Percentiles rank a stretch among this genome's conserved stretches.
phyloP scores from a whole-genome alignment of 1,284 basidiomycete species.

The Agroathelia rolfsii region DNA sequence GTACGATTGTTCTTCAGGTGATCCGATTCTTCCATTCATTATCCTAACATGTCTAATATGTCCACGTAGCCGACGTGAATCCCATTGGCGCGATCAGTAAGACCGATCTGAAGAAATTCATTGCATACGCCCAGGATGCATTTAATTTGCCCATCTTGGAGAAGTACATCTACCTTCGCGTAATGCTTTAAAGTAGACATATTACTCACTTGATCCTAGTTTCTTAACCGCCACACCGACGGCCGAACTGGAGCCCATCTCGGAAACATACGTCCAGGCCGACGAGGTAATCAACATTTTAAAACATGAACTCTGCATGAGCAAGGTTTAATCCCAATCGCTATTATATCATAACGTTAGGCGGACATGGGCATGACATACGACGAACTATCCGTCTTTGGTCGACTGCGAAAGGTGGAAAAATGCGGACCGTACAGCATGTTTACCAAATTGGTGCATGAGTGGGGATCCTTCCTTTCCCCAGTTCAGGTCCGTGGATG shows the following conservation, averaged over 20 bases:
- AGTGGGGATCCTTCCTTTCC: constrained; percentile 81
- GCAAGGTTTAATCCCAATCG: constrained; percentile 3
- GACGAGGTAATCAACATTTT: constrained; percentile 63
- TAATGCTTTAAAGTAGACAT: background rate
- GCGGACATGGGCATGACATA: constrained; percentile 99
- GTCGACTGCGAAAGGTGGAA: constrained; percentile 88
- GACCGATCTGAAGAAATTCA: constrained; percentile 94
- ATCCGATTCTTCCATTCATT: constrained; percentile 7
- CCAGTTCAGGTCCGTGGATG: constrained; percentile 56
- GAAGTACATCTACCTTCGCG: constrained; percentile 32
- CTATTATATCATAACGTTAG: constrained; percentile 24
- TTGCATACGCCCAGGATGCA: constrained; percentile 69
- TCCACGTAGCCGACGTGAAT: constrained; percentile 80
- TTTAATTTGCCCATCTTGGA: constrained; percentile 83
- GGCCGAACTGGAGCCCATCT: constrained; percentile 94
- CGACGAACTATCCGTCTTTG: constrained; percentile 91
- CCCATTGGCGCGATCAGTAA: constrained; percentile 98
- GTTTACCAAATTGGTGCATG: constrained; percentile 88
- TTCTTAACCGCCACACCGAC: constrained; percentile 91
- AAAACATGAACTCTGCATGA: background rate
- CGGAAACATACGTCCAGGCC: constrained; percentile 86
- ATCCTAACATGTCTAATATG: constrained; percentile 2
- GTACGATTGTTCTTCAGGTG: constrained; percentile 88
- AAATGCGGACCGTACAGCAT: constrained; percentile 97
- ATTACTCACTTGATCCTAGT: constrained; percentile 28